Evolutionary conservation across 768 basidiomycete species (phyloP).

Genomic region (Fomitopsis serialis): DNA sequence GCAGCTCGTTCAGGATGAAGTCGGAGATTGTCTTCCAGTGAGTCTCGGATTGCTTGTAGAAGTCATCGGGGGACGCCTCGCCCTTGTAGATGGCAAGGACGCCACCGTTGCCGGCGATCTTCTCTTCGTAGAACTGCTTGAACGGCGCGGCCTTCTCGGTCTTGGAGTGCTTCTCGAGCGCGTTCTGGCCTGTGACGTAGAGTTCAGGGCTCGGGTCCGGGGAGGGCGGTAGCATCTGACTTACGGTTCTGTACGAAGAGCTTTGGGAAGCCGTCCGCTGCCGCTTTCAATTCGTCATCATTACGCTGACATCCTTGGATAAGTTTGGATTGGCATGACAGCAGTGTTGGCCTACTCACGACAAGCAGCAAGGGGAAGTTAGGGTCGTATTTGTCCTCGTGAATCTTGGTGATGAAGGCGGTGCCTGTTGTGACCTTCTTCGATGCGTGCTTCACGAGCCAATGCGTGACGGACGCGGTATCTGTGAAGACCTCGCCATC

Average conservation of each 20-base stretch:
- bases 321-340: neutral
- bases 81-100: slow-evolving; percentile 38
- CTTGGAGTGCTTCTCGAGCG: slow-evolving; percentile 32
- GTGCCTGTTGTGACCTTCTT: slow-evolving; percentile 29
- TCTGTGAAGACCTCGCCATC: slow-evolving; percentile 32
- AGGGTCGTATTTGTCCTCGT: slow-evolving; percentile 42
- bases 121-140: slow-evolving; percentile 40
- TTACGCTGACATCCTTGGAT: slow-evolving; percentile 30
- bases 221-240: slow-evolving; percentile 10
- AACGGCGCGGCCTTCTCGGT: slow-evolving; percentile 29
- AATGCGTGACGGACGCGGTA: slow-evolving; percentile 35
- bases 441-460: slow-evolving; percentile 36
- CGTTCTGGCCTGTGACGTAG: slow-evolving; percentile 34
- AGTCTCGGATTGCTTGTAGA: slow-evolving; percentile 32
- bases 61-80: slow-evolving; percentile 29
- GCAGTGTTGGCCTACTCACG: slow-evolving; percentile 20
- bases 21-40: slow-evolving; percentile 33
- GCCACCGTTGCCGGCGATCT: slow-evolving; percentile 33
- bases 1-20: slow-evolving; percentile 37
- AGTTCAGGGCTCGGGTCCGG: neutral
- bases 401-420: slow-evolving; percentile 33
- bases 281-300: slow-evolving; percentile 39
- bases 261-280: slow-evolving; percentile 26
- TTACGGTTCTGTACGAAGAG: slow-evolving; percentile 35
- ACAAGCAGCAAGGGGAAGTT: slow-evolving; percentile 43